Evolutionary conservation across 2,329 filamentous ascomycete species (phyloP).

Genomic region (Ophiostoma pallidulum): DNA sequence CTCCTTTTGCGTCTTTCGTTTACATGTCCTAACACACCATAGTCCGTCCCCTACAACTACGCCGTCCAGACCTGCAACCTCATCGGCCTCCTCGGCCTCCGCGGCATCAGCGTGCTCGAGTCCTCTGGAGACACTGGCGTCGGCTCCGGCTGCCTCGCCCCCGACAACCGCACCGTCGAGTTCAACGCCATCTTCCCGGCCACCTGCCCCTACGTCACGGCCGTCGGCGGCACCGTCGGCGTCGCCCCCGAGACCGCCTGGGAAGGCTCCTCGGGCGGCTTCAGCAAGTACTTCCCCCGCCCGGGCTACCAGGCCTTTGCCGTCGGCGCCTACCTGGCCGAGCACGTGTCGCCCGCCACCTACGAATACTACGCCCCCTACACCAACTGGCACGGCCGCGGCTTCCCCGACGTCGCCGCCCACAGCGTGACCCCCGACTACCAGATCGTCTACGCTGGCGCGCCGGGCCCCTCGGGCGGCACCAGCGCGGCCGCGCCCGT

Average conservation of each 20-base stretch:
- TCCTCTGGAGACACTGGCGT: constrained; percentile 48
- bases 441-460: constrained; percentile 26
- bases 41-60: constrained; percentile 48
- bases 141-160: constrained; percentile 20
- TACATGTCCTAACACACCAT: no score
- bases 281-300: constrained; percentile 37
- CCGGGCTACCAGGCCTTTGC: constrained; percentile 37
- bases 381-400: constrained; percentile 27
- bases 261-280: constrained; percentile 44
- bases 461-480: constrained; percentile 22
- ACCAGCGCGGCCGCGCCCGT: constrained; percentile 50
- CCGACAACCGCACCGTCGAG: constrained; percentile 20
- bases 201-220: constrained; percentile 51
- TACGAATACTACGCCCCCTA: constrained; percentile 41
- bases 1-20: not conserved
- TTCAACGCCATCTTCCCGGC: constrained; percentile 35
- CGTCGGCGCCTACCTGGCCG: constrained; percentile 34
- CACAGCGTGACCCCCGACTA: constrained; percentile 20
- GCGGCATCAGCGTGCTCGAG: constrained; percentile 59
- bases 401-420: constrained; percentile 22
- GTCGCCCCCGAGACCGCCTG: constrained; percentile 42
- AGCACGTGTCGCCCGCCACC: constrained; percentile 22
- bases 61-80: constrained; percentile 41
- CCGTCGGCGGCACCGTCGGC: constrained; percentile 47
- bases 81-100: constrained; percentile 55